Base-by-base conservation (phyloP, 495 filamentous ascomycete species). In the Xylaria sp. region DNA sequence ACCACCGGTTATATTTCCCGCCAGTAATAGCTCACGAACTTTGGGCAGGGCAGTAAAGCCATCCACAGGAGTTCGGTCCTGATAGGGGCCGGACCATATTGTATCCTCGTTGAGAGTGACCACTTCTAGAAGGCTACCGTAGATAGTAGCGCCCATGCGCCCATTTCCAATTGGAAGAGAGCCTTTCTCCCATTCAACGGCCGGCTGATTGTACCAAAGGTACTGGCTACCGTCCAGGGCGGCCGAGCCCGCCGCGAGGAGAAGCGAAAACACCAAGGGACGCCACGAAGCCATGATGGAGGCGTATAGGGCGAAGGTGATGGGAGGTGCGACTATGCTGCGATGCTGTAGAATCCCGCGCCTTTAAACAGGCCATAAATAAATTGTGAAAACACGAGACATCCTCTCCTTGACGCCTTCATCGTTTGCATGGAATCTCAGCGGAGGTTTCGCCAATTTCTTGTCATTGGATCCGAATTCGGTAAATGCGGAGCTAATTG, bases 21-120 rank as follows among this genome's bases (percentile, higher is more conserved):
- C 71, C 14, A 80, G 78, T 31, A 88, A 80, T 31, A 85, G 76
- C 46, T 79, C 74, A 65, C 84, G 77, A 7, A 87, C 71, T 14
- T 67, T 77, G 40, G 79, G 80, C 19, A 83, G 79, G 14, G 62
- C 69, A 40, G 37, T 33, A 33, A 80, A 68, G 6, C 85, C 81
- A 46, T 78, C 73, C 15, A 70, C 73, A 2, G 82, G 84, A 31
- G 79, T 82, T 26, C 85, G 82, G 64, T 86, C 76, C 71, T 84
- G 82, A 26, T 77, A 79, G 19, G 80, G 81, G 58, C 85, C 85
- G 72, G 82, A 86, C 85, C 85, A 87, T 14, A 87, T 78, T 12
- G 83, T 83, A 67, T 87, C 82, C 64, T 88, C 85, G 63, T 86
- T 88, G 24, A 88, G 71, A 33, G 63, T 67, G 48, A 67, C n/a